phyloP scores from a whole-genome alignment of 2,329 filamentous ascomycete species.

The Fusarium pseudograminearum region DNA sequence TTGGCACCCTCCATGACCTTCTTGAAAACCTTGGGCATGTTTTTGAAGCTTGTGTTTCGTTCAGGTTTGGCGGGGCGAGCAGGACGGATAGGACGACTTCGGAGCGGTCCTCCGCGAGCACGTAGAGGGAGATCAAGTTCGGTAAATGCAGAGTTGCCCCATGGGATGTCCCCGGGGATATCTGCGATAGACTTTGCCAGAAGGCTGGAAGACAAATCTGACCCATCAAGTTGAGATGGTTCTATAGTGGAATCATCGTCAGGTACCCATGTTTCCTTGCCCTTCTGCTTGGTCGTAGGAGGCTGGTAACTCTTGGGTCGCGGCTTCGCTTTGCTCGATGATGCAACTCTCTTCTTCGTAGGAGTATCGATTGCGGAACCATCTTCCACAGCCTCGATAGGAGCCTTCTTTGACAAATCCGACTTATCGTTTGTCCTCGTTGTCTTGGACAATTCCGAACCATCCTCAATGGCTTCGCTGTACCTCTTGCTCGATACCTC shows the following conservation, averaged over 20 bases:
- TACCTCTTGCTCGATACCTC: constrained; percentile 27
- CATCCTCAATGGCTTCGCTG: constrained; percentile 32
- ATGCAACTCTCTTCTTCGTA: constrained; percentile 51
- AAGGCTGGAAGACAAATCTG: constrained; percentile 53
- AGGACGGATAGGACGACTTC: constrained; percentile 53
- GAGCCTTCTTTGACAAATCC: constrained; percentile 6
- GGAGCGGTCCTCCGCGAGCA: constrained; percentile 58
- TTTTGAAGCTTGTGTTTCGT: constrained; percentile 68
- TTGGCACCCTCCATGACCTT: constrained; percentile 73
- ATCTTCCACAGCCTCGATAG: constrained; percentile 54
- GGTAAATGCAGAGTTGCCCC: constrained; percentile 75
- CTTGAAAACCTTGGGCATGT: constrained; percentile 72
- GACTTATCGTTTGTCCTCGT: constrained; percentile 23
- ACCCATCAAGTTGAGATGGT: constrained; percentile 45
- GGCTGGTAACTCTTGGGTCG: constrained; percentile 45
- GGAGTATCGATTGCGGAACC: constrained; percentile 56
- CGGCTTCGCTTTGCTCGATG: constrained; percentile 44
- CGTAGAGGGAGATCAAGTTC: constrained; percentile 67
- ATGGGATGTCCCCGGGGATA: constrained; percentile 67
- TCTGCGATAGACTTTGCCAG: constrained; percentile 68
- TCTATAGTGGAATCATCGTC: constrained; percentile 49
- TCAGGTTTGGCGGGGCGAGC: constrained; percentile 58
- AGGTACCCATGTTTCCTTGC: constrained; percentile 48
- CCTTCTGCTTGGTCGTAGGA: constrained; percentile 40
- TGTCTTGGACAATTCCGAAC: constrained; percentile 40